Base-by-base conservation (phyloP, 768 basidiomycete genomes). In the Tephrocybe sp. region DNA sequence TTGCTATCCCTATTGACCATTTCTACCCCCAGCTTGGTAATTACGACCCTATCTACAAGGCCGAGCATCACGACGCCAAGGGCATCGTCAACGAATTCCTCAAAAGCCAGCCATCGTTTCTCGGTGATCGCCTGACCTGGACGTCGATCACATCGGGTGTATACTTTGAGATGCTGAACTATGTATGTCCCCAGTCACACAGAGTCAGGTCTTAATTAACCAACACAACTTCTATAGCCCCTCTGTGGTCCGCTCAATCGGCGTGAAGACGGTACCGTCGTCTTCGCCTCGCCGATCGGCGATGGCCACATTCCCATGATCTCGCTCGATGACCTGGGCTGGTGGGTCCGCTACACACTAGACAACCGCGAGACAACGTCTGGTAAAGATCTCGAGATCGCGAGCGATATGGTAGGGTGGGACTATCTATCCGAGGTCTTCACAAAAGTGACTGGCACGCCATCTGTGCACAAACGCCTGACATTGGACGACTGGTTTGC, bases 131-230 rank as follows among this genome's bases (percentile, higher is more conserved):
- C 18, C 55, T 73, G 32, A 62, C 62, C n/a, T 74, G 71, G 71
- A 67, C 63, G 16, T 54, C 65, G 21, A 58, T 74, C 49, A 68
- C 69, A 2, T 66, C 71, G 1, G 69, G 72, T 1, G 69, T 70
- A 8, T 75, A 75, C 53, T 66, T 73, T 55, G 72, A 75, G 37
- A 72, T 73, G 66, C 61, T 74, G n/a, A 60, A 67, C 31, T 63
- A 60, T 27, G 73, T 74, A 41, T 19, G 69, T 61, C 15, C 13
- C 12, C 15, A 22, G 1, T 11, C 7, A n/a, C 8, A 24, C 5
- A n/a, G 15, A 1, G 4, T 21, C 9, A 24, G 2, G 9, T 24
- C 5, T 21, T 9, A 24, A 4, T 13, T 5, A 18, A n/a, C 19
- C 5, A 39, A 25, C 13, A 34, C 13, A 18, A 15, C 32, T 34